Base-by-base conservation (phyloP, 225 moss, liverwort and hornwort species). In the Marchantia paleacea region DNA sequence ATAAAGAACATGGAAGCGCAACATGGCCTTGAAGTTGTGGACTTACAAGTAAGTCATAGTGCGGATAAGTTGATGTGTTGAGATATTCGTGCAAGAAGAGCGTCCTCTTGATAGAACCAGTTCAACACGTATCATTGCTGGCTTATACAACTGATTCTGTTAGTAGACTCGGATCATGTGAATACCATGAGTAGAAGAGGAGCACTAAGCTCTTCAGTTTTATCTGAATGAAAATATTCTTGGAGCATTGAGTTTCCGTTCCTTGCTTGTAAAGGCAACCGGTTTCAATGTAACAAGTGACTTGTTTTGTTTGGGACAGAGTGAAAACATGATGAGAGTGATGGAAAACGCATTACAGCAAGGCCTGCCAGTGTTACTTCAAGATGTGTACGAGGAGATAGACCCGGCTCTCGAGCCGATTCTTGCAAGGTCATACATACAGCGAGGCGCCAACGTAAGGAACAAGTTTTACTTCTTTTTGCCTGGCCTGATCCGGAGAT, bases 331-430 rank as follows among this genome's bases (percentile, higher is more conserved):
- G 84, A 91, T 94, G 89, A 65, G 49, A 3, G 84, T 92, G 28
- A 91, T 94, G 83, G 92, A 94, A 75, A 83, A 88, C 72, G 94
- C 94, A 19, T 76, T 94, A 54, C 94, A 94, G 81, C 81, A 47
- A 25, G 94, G 94, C 62, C 78, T 82, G 69, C 94, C 94, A 28
- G 89, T 94, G 50, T 39, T 94, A 28, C 87, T 94, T n/a, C 86
- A 92, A 82, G 94, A 94, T 80, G 86, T 94, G 19, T 88, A 91
- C 80, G 92, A 94, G 82, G 89, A 83, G 16, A 80, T 94, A 51
- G 94, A 94, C 83, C 94, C 94, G 55, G 89, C 89, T 29, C 85
- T 94, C 50, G 94, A 94, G 57, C 91, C 94, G 3, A 74, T 94
- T 14, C 89, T 94, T 52, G 73, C 89, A 28, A 94, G 89, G 75